Evolutionary conservation across 1,284 basidiomycete genomes (phyloP).

Genomic region (Cronartium ribicola): DNA sequence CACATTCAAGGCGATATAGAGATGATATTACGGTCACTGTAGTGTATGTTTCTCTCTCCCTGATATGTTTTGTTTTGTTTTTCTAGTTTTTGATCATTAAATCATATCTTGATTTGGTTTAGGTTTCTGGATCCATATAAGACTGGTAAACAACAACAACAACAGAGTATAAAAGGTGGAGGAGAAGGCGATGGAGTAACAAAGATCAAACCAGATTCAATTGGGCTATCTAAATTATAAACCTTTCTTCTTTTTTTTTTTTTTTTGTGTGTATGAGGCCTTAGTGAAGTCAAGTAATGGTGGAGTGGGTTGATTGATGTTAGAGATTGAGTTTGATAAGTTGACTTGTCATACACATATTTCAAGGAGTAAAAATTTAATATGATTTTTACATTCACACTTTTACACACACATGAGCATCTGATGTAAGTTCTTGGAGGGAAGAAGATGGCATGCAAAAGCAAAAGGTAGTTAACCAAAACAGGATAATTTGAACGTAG

Average conservation of each 20-base stretch:
- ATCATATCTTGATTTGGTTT: background rate
- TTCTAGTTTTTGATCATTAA: background rate
- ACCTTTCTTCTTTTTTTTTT: background rate
- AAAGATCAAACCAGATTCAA: constrained; percentile 30
- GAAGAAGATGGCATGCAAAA: too few species aligned
- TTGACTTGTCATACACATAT: too few species aligned
- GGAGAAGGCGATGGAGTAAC: constrained; percentile 19
- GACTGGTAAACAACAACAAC: background rate
- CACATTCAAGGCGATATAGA: constrained; percentile 60
- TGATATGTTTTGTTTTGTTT: background rate
- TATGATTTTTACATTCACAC: too few species aligned
- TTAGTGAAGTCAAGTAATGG: too few species aligned
- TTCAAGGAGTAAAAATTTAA: too few species aligned
- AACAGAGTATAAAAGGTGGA: background rate
- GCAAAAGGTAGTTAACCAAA: too few species aligned
- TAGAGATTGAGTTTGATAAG: too few species aligned
- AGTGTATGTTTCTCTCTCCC: constrained; percentile 16
- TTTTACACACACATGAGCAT: too few species aligned
- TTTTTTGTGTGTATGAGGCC: background rate
- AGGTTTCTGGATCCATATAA: constrained; percentile 33
- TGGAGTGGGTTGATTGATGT: too few species aligned
- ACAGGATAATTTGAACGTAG: too few species aligned
- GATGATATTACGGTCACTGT: constrained; percentile 41
- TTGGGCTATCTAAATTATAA: constrained; percentile 32
- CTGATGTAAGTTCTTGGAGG: too few species aligned